A percentile compares a stretch with the other conserved stretches of the same genome.
Evolutionary conservation across 805 yeast species (phyloP).

Genomic region (Candida awuae): DNA sequence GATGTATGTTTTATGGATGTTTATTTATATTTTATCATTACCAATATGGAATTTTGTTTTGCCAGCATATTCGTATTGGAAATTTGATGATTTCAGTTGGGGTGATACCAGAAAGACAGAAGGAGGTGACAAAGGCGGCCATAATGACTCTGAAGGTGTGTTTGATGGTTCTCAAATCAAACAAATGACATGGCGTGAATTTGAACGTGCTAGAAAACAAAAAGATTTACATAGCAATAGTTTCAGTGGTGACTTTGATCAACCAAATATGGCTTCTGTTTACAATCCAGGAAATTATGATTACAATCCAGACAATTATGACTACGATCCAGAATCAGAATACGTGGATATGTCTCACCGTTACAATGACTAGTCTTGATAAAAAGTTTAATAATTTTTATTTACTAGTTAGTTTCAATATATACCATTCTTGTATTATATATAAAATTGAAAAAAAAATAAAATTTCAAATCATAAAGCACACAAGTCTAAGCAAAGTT

Average conservation of each 20-base stretch:
- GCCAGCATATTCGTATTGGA: slow-evolving; percentile 87
- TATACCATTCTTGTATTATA: no score
- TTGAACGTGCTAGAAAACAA: slow-evolving; percentile 55
- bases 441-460: no score
- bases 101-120: slow-evolving; percentile 85
- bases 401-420: no score
- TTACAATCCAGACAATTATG: slow-evolving; percentile 9
- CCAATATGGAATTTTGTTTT: slow-evolving; percentile 93
- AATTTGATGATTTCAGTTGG: slow-evolving; percentile 94
- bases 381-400: no score
- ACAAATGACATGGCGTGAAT: slow-evolving; percentile 94
- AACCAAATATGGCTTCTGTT: slow-evolving; percentile 20
- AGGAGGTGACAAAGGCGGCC: slow-evolving; percentile 61
- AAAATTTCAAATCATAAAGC: no score
- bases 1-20: slow-evolving; percentile 71
- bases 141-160: slow-evolving; percentile 66
- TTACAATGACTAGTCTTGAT: not conserved
- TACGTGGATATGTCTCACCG: slow-evolving; percentile 12
- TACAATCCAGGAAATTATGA: slow-evolving; percentile 20
- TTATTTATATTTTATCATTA: slow-evolving; percentile 66
- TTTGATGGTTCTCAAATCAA: slow-evolving; percentile 86
- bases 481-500: not conserved
- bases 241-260: not conserved
- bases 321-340: slow-evolving; percentile 10
- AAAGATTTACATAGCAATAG: slow-evolving; percentile 4